These are phyloP conservation scores for Brassica rapa DNA, from an alignment of 345 rosid species.

Conservation along the genomic window DNA sequence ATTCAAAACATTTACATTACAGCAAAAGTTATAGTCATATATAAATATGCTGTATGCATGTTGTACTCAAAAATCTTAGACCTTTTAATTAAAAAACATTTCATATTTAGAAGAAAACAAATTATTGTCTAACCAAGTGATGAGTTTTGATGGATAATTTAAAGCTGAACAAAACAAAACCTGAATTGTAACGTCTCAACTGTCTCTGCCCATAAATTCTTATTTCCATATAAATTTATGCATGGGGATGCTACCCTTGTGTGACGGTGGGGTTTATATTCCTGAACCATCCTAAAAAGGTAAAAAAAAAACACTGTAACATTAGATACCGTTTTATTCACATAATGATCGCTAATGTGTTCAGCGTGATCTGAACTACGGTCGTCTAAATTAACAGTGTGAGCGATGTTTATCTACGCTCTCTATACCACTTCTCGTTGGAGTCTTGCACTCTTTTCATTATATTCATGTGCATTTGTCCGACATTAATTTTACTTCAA, in stretches of 20 bases:
- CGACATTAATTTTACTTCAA: background rate
- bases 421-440: background rate
- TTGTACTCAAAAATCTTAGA: background rate
- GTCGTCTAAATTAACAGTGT: too few species aligned
- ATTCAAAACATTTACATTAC: background rate
- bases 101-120: too few species aligned
- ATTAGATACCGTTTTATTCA: too few species aligned
- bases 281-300: background rate
- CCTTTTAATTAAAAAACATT: background rate
- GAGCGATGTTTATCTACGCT: background rate
- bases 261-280: constrained; percentile 1
- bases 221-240: background rate
- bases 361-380: too few species aligned
- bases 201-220: background rate
- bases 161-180: background rate
- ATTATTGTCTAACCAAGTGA: background rate
- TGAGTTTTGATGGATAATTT: background rate
- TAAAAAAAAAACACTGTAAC: background rate
- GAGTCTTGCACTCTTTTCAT: background rate
- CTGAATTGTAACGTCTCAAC: background rate
- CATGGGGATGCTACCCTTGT: background rate
- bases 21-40: background rate
- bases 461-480: background rate
- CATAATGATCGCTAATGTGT: too few species aligned
- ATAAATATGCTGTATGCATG: background rate